A percentile compares a stretch with the other conserved stretches of the same genome.
Conservation (phyloP, 2,329 filamentous ascomycete genomes). For the Phoma herbarum region DNA sequence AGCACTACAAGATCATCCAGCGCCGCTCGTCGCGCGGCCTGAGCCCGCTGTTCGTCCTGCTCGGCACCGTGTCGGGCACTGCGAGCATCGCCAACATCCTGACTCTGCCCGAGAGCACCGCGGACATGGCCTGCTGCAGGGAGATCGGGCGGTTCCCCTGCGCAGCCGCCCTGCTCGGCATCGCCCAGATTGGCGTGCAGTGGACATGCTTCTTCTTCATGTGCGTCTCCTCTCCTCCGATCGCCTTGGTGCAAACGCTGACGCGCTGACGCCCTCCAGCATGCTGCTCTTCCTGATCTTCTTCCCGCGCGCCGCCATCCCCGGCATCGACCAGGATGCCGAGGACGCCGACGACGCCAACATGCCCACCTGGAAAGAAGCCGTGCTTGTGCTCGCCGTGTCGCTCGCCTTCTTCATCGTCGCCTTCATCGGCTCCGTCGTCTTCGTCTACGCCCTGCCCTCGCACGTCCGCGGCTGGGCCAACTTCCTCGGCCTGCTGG, state of each 20-base stretch:
- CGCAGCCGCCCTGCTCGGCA: constrained; percentile 83
- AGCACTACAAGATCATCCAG: constrained; percentile 89
- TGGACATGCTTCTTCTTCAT: constrained; percentile 93
- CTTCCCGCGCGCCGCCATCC: constrained; percentile 64
- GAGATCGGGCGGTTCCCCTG: constrained; percentile 84
- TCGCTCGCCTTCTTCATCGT: constrained; percentile 81
- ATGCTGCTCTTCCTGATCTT: constrained; percentile 94
- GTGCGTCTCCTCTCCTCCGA: constrained; percentile 58
- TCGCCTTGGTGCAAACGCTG: no score
- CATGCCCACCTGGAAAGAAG: constrained; percentile 74
- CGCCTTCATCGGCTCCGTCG: constrained; percentile 69
- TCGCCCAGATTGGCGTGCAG: constrained; percentile 89
- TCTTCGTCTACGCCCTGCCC: constrained; percentile 72
- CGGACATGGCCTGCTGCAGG: constrained; percentile 86
- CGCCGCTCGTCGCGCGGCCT: constrained; percentile 91
- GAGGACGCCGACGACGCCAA: constrained; percentile 29
- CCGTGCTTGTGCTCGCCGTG: constrained; percentile 74
- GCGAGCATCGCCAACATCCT: constrained; percentile 93
- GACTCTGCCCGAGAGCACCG: constrained; percentile 80
- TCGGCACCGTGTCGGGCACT: constrained; percentile 90
- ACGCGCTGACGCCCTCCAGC: constrained; percentile 62
- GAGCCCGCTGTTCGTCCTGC: constrained; percentile 91
- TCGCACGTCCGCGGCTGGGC: constrained; percentile 78
- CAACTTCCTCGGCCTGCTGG: constrained; percentile 81
- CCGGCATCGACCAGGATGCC: constrained; percentile 38